phyloP scores from a whole-genome alignment of 2,329 filamentous ascomycete species.

The Polytolypa hystricis region DNA sequence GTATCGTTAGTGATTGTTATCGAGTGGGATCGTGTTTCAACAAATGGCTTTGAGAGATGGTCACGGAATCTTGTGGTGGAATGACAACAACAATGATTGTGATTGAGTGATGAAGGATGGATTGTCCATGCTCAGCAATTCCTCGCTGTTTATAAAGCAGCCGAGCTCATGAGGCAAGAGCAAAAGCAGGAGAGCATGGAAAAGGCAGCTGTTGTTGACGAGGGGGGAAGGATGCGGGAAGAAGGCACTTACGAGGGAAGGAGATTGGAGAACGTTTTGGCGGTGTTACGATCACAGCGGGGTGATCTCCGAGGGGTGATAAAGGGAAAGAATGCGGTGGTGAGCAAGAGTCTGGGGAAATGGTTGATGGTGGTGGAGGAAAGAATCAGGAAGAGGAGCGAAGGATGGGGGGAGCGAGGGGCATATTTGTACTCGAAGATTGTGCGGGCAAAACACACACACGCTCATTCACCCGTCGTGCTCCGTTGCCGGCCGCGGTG shows the following conservation, averaged over 20 bases:
- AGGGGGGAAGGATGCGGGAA: slow-evolving; percentile 6
- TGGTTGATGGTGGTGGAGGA: slow-evolving; percentile 3
- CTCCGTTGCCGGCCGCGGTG: too few relatives aligned
- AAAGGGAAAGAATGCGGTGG: slow-evolving; percentile 5
- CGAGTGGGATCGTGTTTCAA: too few relatives aligned
- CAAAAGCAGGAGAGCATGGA: too few relatives aligned
- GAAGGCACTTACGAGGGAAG: slow-evolving; percentile 71
- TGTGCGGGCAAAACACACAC: too few relatives aligned
- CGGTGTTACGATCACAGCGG: slow-evolving; percentile 52
- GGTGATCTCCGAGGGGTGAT: slow-evolving; percentile 12
- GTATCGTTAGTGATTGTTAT: slow-evolving; percentile 4
- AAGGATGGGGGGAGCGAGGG: slow-evolving; percentile 1
- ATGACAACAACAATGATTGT: too few relatives aligned
- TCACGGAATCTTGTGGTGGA: too few relatives aligned
- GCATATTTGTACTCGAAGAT: slow-evolving; percentile 10
- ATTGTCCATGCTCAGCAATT: too few relatives aligned
- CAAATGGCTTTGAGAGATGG: too few relatives aligned
- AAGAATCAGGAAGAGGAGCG: slow-evolving; percentile 5
- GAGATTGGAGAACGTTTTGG: slow-evolving; percentile 98
- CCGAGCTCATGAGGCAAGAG: too few relatives aligned
- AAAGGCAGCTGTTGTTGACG: slow-evolving; percentile 1
- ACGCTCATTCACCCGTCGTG: too few relatives aligned
- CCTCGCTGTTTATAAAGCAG: too few relatives aligned
- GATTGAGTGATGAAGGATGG: too few relatives aligned
- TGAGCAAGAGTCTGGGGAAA: slow-evolving; percentile 1